Evolutionary conservation across 164 flowering plant species (phyloP), one percentile per base, ranked within the genome.

Genomic region (Kingdonia uniflora): DNA sequence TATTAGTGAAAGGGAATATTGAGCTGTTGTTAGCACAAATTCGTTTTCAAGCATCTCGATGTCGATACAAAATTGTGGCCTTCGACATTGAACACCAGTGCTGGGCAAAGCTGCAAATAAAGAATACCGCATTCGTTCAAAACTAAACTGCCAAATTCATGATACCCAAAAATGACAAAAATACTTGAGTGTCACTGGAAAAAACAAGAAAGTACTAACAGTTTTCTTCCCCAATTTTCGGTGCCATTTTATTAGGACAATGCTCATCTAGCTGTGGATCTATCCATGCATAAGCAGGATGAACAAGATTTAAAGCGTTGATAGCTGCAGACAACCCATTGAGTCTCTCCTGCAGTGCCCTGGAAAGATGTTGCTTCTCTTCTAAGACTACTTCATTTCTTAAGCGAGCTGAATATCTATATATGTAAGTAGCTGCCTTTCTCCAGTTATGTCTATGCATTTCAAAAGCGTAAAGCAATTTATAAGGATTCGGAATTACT

Each of bases 361-460:
- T n/a, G 44, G 88, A 81, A 42, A 56, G 60, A 12, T 57, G 65
- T 38, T 68, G 80, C 22, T 60, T 46, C 69, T 79, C 85, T 66
- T 66, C 78, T 46, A 65, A 37, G 43, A 64, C 67, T 7, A 61
- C 57, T 59, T 88, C 96, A 49, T 60, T 76, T 66, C 64, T 80
- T 70, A 92, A 60, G 46, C 76, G 84, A 59, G 69, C 61, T 51
- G 95, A 68, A 74, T 84, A 84, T 37, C 66, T 67, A 64, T 88
- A 92, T 14, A 92, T 85, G 69, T 74, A 77, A 56, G 69, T 62
- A 57, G 99, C 95, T 54, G 99, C 98, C 52, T 50, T 84, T 61
- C 91, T 65, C 96, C 96, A 92, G 66, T 88, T 92, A 56, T 86
- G 85, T 44, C 76, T 79, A 45, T 77, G 75, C 83, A 82, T 80